Base-by-base conservation (phyloP, 2,329 filamentous ascomycete species). In the Emericellopsis cladophorae region DNA sequence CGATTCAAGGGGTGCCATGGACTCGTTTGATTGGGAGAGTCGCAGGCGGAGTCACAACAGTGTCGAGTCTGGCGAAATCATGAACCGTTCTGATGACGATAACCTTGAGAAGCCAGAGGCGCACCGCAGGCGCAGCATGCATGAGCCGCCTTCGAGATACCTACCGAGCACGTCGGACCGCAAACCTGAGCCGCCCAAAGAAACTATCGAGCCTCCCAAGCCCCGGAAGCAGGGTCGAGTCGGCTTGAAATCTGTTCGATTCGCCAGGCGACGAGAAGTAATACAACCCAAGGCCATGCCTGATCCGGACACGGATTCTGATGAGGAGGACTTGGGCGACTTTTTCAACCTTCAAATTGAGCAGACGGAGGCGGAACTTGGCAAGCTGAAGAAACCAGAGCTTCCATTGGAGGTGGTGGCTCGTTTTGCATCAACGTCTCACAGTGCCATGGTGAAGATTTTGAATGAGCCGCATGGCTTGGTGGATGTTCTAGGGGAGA, bases 261-360 rank as follows among this genome's bases (percentile, higher is more conserved):
- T 69, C 39, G 54, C 59, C 16, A 39, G 70, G 18, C 65, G 67
- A 3, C 53, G 57, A 7, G 66, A 62, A 43, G 52, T 52, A 1
- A 46, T 46, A 2, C 48, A 50, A 18, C 21, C 42, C 14, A n/a
- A 34, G 15, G 23, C 21, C 12, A 35, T 35, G 8, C 18, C 18
- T 5, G 55, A 59, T 31, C 54, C 59, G 38, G 55, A 54, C 31
- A 60, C 58, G 2, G 68, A 70, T 36, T 74, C 71, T 0, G 72
- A 76, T 40, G 74, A 78, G 42, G 74, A 76, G 37, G 69, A 74
- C 36, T 70, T 77, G 59, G 72, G 67, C 15, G 70, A 74, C 40
- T 72, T 72, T 44, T 74, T 78, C 40, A 64, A 68, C 40, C 60
- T 61, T 40, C 61, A 75, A 47, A 74, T 77, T 31, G 54, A 60